phyloP scores from a whole-genome alignment of 1,284 basidiomycete species.

The Sporisorium graminicola region DNA sequence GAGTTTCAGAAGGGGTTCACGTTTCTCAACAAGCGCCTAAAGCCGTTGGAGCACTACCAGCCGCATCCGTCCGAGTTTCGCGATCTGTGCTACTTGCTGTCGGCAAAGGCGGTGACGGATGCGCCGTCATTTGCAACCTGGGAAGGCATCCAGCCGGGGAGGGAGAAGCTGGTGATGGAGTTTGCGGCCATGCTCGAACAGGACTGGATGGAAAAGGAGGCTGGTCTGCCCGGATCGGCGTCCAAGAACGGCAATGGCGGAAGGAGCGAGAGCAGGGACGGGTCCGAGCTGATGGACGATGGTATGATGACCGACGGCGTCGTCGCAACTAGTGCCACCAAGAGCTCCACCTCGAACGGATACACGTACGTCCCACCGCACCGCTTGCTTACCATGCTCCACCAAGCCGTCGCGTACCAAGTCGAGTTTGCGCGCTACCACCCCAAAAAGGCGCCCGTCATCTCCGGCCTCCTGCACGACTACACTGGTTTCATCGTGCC shows the following conservation, averaged over 20 bases:
- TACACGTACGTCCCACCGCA: constrained; percentile 70
- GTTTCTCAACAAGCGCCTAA: constrained; percentile 72
- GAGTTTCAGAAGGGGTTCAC: constrained; percentile 72
- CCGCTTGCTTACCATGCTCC: constrained; percentile 71
- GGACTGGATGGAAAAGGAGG: constrained; percentile 59
- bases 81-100: constrained; percentile 72
- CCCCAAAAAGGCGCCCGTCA: constrained; percentile 66
- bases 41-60: constrained; percentile 73
- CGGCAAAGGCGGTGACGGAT: constrained; percentile 71
- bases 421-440: constrained; percentile 69
- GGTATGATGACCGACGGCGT: constrained; percentile 28
- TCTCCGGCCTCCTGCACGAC: constrained; percentile 63
- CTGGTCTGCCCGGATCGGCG: constrained; percentile 36
- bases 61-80: constrained; percentile 72
- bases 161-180: constrained; percentile 70
- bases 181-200: constrained; percentile 64
- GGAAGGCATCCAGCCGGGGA: constrained; percentile 71
- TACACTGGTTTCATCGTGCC: constrained; percentile 62
- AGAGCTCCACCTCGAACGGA: constrained; percentile 16
- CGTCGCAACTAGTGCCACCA: constrained; percentile 8
- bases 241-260: constrained; percentile 2
- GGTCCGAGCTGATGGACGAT: constrained; percentile 34
- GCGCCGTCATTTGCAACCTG: constrained; percentile 72
- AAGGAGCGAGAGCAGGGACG: constrained; percentile 15
- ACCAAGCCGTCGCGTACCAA: constrained; percentile 72